Conservation (phyloP, 2,329 filamentous ascomycete species). For the Orbilia oligospora region DNA sequence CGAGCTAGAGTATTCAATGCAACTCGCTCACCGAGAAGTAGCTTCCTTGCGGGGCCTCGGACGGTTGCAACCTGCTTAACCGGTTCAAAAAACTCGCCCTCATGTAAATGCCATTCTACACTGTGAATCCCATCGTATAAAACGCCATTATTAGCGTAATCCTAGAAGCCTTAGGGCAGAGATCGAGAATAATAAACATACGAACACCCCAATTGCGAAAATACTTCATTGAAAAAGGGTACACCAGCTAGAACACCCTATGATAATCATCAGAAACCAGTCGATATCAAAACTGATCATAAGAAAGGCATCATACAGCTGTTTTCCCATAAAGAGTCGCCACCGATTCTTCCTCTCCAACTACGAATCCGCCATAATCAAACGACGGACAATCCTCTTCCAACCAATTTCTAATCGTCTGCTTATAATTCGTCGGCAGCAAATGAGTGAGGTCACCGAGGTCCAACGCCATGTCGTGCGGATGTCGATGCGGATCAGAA, state of each 20-base stretch:
- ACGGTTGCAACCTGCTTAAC: slow-evolving; percentile 83
- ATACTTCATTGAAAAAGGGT: slow-evolving; percentile 96
- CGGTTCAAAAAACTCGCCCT: slow-evolving; percentile 79
- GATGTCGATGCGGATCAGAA: slow-evolving; percentile 30
- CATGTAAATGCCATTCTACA: slow-evolving; percentile 87
- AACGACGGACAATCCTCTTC: slow-evolving; percentile 96
- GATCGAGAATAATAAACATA: slow-evolving; percentile 66
- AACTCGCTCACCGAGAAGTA: slow-evolving; percentile 93
- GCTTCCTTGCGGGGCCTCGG: slow-evolving; percentile 82
- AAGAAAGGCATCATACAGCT: slow-evolving; percentile 65
- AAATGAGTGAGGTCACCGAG: slow-evolving; percentile 78
- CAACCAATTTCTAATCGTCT: slow-evolving; percentile 84
- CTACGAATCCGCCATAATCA: slow-evolving; percentile 97
- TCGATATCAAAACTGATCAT: background rate
- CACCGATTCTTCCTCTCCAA: slow-evolving; percentile 77
- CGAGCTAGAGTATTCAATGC: slow-evolving; percentile 90
- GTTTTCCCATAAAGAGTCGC: slow-evolving; percentile 80
- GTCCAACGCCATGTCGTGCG: slow-evolving; percentile 71
- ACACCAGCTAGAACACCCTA: slow-evolving; percentile 88
- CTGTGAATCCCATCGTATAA: slow-evolving; percentile 65
- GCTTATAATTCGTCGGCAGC: slow-evolving; percentile 87
- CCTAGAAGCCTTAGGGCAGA: background rate
- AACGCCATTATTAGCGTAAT: slow-evolving; percentile 15
- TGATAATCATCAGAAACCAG: slow-evolving; percentile 6
- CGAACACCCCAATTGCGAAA: slow-evolving; percentile 87